Evolutionary conservation across 169 alveolate species (phyloP), one percentile per base, ranked within the genome.

Genomic region (Toxoplasma gondii): DNA sequence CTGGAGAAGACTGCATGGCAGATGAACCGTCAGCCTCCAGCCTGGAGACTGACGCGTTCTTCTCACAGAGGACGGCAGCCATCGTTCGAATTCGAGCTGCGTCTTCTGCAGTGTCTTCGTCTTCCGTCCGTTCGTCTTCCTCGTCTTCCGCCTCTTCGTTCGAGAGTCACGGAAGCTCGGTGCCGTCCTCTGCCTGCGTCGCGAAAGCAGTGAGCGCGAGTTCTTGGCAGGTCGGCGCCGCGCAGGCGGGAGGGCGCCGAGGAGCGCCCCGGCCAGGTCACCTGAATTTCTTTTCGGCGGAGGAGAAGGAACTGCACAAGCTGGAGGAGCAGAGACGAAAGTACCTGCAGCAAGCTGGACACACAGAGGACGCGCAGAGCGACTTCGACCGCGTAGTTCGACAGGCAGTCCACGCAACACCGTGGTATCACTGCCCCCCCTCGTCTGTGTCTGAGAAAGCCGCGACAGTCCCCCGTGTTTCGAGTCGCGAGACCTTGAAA

Each of bases 251-350:
- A 22, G 16, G 31, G 67, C 41, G 53, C 64, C 10, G 53, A 64
- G 74, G n/a, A 27, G 74, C 7, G 74, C n/a, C 74, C n/a, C 7
- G n/a, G 45, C 45, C 49, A 27, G 44, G 86, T 2, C 95, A 92
- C 58, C 2, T 83, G 38, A 92, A 92, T 45, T 83, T 92, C 31
- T 92, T 92, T 83, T 84, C 84, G 29, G 95, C 22, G n/a, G 95
- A 78, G 84, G 93, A 82, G 96, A 94, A 69, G 93, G 93, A 53
- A 39, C 93, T 16, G 93, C 93, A 53, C 93, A 96, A 84, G 95
- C 97, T 34, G 91, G 96, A 45, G 74, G 88, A 29, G 96, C 94
- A 94, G 96, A 82, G 70, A 49, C 43, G 83, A 31, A 36, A 58
- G 53, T 92, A 92, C 45, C 49, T 92, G 45, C 54, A 81, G 80